A percentile compares a stretch with the other conserved stretches of the same genome.
Conservation (phyloP, 768 basidiomycete genomes). For the Serendipita sp. region DNA sequence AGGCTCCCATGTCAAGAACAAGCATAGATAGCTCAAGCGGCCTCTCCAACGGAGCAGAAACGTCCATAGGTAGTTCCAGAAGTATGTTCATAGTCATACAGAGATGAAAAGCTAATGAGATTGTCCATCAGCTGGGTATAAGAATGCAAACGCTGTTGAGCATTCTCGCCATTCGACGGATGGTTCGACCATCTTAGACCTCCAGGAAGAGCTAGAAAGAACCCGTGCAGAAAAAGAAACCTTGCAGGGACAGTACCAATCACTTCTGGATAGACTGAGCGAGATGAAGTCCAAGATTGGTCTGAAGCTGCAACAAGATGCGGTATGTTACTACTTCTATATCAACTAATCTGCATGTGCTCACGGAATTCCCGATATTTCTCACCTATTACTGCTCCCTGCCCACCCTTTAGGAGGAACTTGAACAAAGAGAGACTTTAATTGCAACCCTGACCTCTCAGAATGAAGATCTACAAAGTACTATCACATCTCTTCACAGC, state of each 20-base stretch:
- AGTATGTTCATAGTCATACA: background rate
- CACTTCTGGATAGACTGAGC: constrained; percentile 72
- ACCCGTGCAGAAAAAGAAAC: constrained; percentile 75
- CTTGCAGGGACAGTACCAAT: constrained; percentile 72
- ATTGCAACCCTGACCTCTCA: constrained; percentile 63
- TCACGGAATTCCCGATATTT: background rate
- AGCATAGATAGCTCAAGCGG: background rate
- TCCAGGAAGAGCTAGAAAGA: constrained; percentile 59
- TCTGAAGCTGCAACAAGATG: constrained; percentile 90
- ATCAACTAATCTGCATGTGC: background rate
- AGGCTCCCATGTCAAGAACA: background rate
- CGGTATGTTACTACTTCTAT: constrained; percentile 37
- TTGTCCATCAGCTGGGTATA: too few relatives aligned
- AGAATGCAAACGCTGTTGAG: too few relatives aligned
- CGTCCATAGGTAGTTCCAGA: background rate
- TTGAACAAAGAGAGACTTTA: constrained; percentile 78
- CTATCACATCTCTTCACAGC: constrained; percentile 60
- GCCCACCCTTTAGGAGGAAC: constrained; percentile 62
- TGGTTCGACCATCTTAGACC: constrained; percentile 19
- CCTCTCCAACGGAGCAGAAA: background rate
- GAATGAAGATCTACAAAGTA: constrained; percentile 52
- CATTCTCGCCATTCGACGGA: too few relatives aligned
- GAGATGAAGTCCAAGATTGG: constrained; percentile 87
- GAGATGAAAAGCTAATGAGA: too few relatives aligned
- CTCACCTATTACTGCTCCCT: constrained; percentile 10